A percentile compares a stretch with the other conserved stretches of the same genome.
Evolutionary conservation across 1,284 basidiomycete genomes (phyloP).

Genomic region (Termitomyces sp.): DNA sequence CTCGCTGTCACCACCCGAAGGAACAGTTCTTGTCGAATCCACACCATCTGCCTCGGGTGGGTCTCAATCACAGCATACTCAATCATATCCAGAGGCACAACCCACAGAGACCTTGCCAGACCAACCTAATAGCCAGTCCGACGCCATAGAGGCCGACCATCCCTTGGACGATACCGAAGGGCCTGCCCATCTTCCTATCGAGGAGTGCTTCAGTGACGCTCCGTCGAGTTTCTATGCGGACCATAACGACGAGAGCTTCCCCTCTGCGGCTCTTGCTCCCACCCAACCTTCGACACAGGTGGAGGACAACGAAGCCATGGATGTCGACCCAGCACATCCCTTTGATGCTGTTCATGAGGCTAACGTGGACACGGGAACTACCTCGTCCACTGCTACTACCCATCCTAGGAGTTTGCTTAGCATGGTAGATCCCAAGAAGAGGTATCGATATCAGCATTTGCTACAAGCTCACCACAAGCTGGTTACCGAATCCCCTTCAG

Average conservation of each 20-base stretch:
- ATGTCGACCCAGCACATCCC: slow-evolving; percentile 6
- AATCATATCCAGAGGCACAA: slow-evolving; percentile 11
- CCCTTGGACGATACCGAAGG: slow-evolving; percentile 6
- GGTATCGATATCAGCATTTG: slow-evolving; percentile 25
- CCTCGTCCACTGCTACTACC: slow-evolving; percentile 15
- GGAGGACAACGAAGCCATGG: slow-evolving; percentile 15
- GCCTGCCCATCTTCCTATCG: slow-evolving; percentile 11
- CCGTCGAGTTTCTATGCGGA: slow-evolving; percentile 27
- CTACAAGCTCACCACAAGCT: background rate
- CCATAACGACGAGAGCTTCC: slow-evolving; percentile 18
- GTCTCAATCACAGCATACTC: slow-evolving; percentile 28
- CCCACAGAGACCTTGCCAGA: slow-evolving; percentile 1
- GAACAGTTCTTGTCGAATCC: slow-evolving; percentile 39
- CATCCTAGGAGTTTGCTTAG: slow-evolving; percentile 23
- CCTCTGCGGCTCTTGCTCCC: slow-evolving; percentile 14
- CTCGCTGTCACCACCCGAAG: slow-evolving; percentile 18
- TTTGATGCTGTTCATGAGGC: slow-evolving; percentile 6
- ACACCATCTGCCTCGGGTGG: slow-evolving; percentile 40
- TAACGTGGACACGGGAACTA: background rate
- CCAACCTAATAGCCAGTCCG: slow-evolving; percentile 1
- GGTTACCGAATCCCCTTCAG: background rate
- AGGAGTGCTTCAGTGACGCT: slow-evolving; percentile 23
- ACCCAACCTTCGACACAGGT: slow-evolving; percentile 31
- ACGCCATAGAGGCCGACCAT: slow-evolving; percentile 2
- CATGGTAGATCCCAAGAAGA: slow-evolving; percentile 25